Conservation (phyloP, 495 filamentous ascomycete species). For the Annulohypoxylon moriforme region DNA sequence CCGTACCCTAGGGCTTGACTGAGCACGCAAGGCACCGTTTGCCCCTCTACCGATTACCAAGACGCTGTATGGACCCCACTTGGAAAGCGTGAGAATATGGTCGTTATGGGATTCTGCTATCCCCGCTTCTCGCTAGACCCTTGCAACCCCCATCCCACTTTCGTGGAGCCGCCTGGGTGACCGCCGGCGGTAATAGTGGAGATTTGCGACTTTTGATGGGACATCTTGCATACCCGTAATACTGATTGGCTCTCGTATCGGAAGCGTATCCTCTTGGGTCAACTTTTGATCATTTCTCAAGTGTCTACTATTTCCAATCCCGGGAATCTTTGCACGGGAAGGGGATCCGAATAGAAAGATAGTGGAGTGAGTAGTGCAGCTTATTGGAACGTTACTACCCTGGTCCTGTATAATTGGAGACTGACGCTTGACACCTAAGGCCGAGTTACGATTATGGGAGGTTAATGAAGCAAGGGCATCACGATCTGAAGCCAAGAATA, state of each 20-base stretch:
- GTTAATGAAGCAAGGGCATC: background rate
- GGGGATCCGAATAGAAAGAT: background rate
- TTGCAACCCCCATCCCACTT: background rate
- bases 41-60: background rate
- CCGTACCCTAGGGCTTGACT: background rate
- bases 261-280: background rate
- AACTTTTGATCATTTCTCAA: background rate
- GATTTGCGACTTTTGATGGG: background rate
- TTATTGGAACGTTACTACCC: background rate
- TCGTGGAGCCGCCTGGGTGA: background rate
- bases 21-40: background rate
- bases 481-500: background rate
- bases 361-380: background rate
- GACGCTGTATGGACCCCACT: background rate
- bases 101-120: background rate
- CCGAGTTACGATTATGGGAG: background rate
- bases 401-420: background rate
- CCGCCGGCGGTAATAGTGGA: background rate
- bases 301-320: conserved; percentile 3
- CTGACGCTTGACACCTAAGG: background rate
- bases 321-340: background rate
- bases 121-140: conserved; percentile 4
- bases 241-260: conserved; percentile 8
- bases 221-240: background rate
- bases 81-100: background rate